Evolutionary conservation across 306 rosid genomes (phyloP), one percentile per base, ranked within the genome.

Genomic region (Pterocarpus macrocarpus): DNA sequence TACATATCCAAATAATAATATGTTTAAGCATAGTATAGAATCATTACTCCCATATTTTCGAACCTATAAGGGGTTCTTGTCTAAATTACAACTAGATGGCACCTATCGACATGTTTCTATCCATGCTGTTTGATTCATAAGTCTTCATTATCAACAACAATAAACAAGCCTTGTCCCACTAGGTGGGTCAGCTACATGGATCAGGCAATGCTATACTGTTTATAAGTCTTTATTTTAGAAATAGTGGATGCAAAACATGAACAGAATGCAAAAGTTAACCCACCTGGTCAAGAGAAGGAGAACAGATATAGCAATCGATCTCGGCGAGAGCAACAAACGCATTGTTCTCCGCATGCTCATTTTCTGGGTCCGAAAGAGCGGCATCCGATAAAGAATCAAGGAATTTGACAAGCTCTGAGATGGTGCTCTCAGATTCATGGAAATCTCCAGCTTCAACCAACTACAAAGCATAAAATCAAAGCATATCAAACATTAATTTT

Each of bases 221-320:
- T 22, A 22, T 22, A 22, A 22, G 28, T 22, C 28, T 22, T 22
- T 22, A 22, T 22, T 0, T 30, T 13, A 63, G 10, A 71, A 50
- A 61, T 47, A 33, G 30, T 1, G 8, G 38, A 67, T 22, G 45
- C 32, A 63, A 65, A 64, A 82, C 35, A 44, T 16, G 41, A 75
- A 8, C 17, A 59, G 65, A 73, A 64, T 9, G 33, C 52, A 9
- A 8, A 69, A 76, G 53, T 64, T 43, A 75, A 67, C 68, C 63
- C 38, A 86, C 98, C 97, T 95, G 96, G 55, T 82, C 73, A 55
- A 86, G 53, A 34, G 90, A 90, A 61, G 90, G 87, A 79, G 97
- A 91, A 63, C 80, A 83, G 35, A 89, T 63, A 81, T 86, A 87
- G 14, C 12, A 80, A 83, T 83, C 83, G 28, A 93, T 71, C 74